Evolutionary conservation across 345 rosid genomes (phyloP), one percentile per base, ranked within the genome.

Genomic region (Bruguiera parviflora): DNA sequence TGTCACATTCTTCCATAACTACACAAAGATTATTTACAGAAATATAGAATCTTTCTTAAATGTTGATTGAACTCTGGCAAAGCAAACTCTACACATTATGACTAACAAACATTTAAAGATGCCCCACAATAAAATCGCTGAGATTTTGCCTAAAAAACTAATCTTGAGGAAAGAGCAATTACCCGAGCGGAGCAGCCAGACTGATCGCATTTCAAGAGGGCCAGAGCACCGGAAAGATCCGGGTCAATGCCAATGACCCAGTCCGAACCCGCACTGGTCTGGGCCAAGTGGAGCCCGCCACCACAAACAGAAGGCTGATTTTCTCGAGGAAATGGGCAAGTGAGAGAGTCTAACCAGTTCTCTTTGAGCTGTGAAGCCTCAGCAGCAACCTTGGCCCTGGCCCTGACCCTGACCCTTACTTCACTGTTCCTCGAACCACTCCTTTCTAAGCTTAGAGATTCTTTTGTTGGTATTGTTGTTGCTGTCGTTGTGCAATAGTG

Each of bases 241-340:
- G 96, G 98, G 83, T 93, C 97, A 66, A 94, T 49, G 47, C 98
- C 97, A 27, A 91, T 46, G 69, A 86, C 86, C 84, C 84, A 91
- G n/a, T 64, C 58, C 58, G 86, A 76, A 63, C 79, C 84, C 62
- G 53, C 51, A 73, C 56, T 57, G 71, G 25, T 31, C 24, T 5
- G 71, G 53, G 67, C 63, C 28, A 65, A 37, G 9, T 75, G 85
- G 4, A 15, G 58, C 16, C 53, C 72, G 10, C 1, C 43, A 28
- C n/a, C 51, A 24, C 25, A 27, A 25, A 10, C 20, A 6, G 66
- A 6, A 8, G 27, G 64, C 58, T 20, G 47, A 58, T 28, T 53
- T 31, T 31, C 20, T 8, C 11, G 29, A 32, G 67, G 76, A 29
- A 66, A 77, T 10, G 84, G 81, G 65, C 67, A 74, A 75, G 90